These are phyloP conservation scores for Linaria vulgaris DNA, from an alignment of 257 asterid species.

Conservation along the genomic window DNA sequence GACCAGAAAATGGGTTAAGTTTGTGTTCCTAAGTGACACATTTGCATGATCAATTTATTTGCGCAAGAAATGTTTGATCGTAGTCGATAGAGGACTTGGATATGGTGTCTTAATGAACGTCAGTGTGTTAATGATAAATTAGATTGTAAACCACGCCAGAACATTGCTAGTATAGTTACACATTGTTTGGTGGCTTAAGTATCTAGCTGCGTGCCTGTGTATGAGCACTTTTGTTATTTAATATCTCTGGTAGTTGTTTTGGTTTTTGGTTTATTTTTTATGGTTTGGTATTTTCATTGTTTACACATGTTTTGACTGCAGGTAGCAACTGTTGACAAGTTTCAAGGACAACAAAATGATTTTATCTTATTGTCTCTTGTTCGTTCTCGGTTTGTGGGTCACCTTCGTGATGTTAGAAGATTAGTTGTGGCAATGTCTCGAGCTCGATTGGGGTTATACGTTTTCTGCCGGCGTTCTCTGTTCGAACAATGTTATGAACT, in stretches of 20 bases:
- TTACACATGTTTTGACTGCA: conserved; percentile 32
- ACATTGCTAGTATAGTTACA: neutral
- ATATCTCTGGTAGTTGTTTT: conserved; percentile 8
- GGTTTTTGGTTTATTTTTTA: neutral
- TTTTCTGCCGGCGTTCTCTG: conserved; percentile 87
- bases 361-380: conserved; percentile 82
- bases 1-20: neutral
- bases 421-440: conserved; percentile 99
- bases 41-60: neutral
- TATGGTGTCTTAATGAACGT: neutral
- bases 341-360: conserved; percentile 99
- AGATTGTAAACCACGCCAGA: neutral
- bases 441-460: conserved; percentile 94
- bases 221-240: neutral
- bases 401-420: conserved; percentile 98
- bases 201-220: too few species aligned
- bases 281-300: conserved; percentile 5
- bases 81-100: conserved; percentile 3
- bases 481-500: conserved; percentile 97
- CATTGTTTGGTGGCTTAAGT: too few species aligned
- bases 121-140: neutral
- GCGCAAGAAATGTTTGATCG: conserved; percentile 8
- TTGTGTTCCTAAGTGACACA: conserved; percentile 6
- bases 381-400: conserved; percentile 98
- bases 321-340: conserved; percentile 96